These are phyloP conservation scores for Penicillium herquei DNA, from an alignment of 495 filamentous ascomycete genomes.

Conservation along the genomic window DNA sequence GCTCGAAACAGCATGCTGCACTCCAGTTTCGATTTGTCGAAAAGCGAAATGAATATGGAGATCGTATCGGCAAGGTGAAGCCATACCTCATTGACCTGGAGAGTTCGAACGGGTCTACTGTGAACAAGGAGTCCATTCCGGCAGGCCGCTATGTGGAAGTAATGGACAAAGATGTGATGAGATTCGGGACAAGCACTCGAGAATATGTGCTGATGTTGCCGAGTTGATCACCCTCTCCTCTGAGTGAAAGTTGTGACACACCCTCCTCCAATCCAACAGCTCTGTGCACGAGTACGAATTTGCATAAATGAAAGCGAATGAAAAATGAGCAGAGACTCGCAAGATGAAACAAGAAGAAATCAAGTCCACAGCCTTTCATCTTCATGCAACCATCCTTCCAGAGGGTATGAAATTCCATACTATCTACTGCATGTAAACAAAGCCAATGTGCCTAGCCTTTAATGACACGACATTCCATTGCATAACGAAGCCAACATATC, in stretches of 20 bases:
- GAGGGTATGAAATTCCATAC: no score
- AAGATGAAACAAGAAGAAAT: no score
- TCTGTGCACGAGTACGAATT: no score
- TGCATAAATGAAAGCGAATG: no score
- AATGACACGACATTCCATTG: neutral
- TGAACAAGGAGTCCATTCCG: constrained; percentile 74
- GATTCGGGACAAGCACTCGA: constrained; percentile 81
- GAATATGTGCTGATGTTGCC: constrained; percentile 82
- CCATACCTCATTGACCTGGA: constrained; percentile 93
- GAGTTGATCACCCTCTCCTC: constrained; percentile 6
- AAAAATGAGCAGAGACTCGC: no score
- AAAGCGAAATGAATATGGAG: constrained; percentile 81
- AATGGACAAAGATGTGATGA: constrained; percentile 81
- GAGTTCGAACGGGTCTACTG: constrained; percentile 83
- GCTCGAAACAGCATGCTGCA: constrained; percentile 92
- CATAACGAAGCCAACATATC: neutral
- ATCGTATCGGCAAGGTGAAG: constrained; percentile 75
- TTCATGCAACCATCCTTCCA: no score
- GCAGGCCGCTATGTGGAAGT: constrained; percentile 80
- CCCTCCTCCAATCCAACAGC: neutral
- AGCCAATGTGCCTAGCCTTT: neutral
- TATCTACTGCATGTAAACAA: neutral
- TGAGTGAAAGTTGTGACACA: neutral
- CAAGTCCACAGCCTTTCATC: no score
- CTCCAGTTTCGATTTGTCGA: constrained; percentile 87